Conservation (phyloP, 169 alveolate species). For the Babesia sp. region DNA sequence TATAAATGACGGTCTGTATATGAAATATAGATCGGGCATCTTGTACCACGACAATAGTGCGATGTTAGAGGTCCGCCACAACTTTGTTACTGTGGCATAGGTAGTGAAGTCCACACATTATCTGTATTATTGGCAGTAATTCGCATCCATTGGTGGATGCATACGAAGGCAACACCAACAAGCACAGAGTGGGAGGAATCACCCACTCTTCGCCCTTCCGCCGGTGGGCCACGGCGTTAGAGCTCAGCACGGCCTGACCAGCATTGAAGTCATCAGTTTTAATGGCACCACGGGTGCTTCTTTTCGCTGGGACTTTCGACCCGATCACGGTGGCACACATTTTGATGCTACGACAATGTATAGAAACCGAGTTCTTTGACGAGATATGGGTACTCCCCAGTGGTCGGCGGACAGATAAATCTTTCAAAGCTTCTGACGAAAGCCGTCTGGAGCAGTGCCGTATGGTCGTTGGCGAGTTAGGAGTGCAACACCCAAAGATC, state of each 20-base stretch:
- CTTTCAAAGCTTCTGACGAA: slow-evolving; percentile 46
- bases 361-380: slow-evolving; percentile 36
- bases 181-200: too few species aligned
- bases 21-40: too few species aligned
- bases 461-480: slow-evolving; percentile 17
- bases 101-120: too few species aligned
- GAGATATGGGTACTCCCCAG: slow-evolving; percentile 62
- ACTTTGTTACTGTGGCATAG: too few species aligned
- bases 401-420: slow-evolving; percentile 55
- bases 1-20: too few species aligned
- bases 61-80: too few species aligned
- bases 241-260: neutral
- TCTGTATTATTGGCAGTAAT: too few species aligned
- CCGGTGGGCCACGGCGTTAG: too few species aligned
- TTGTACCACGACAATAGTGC: too few species aligned
- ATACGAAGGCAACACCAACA: too few species aligned
- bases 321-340: slow-evolving; percentile 64
- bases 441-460: slow-evolving; percentile 36
- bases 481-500: neutral
- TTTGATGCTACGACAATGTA: slow-evolving; percentile 47
- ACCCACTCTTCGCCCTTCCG: too few species aligned
- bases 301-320: slow-evolving; percentile 67
- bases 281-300: slow-evolving; percentile 25
- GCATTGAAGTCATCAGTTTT: neutral
- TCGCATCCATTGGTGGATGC: too few species aligned